These are phyloP conservation scores for Auxenochlorella protothecoides DNA, from an alignment of 139 green algal species.

Conservation along the genomic window DNA sequence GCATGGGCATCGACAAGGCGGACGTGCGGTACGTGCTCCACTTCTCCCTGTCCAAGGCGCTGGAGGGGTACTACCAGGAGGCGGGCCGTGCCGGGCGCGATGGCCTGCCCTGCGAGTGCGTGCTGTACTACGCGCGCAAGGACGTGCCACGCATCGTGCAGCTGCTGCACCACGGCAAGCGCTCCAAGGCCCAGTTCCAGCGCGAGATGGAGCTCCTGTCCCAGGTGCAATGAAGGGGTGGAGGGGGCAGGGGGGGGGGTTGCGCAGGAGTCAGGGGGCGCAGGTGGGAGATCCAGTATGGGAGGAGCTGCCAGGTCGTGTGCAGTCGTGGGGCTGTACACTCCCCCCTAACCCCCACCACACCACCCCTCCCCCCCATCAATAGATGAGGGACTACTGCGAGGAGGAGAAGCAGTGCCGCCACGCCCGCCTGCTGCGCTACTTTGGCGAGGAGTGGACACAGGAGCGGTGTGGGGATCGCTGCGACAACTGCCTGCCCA, in stretches of 20 bases:
- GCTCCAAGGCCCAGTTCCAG: conserved; percentile 18
- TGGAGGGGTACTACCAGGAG: conserved; percentile 60
- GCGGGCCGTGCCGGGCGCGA: conserved; percentile 61
- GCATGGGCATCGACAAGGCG: conserved; percentile 77
- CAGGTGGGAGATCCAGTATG: background rate
- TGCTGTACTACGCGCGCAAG: conserved; percentile 32
- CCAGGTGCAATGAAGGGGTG: conserved; percentile 10
- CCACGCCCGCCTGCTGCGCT: conserved; percentile 35
- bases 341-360: too few relatives aligned
- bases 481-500: conserved; percentile 16
- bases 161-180: conserved; percentile 27
- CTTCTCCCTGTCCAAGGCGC: conserved; percentile 38
- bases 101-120: conserved; percentile 40
- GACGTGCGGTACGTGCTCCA: conserved; percentile 76
- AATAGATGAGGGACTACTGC: conserved; percentile 37
- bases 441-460: conserved; percentile 39
- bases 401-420: conserved; percentile 25
- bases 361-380: too few relatives aligned
- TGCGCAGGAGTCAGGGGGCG: too few relatives aligned
- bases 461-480: conserved; percentile 7
- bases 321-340: background rate
- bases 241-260: too few relatives aligned
- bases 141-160: conserved; percentile 30
- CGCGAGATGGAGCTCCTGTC: conserved; percentile 33
- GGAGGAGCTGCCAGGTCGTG: background rate